A percentile compares a stretch with the other conserved stretches of the same genome.
Conservation (phyloP, 257 asterid species). For the Voacanga thouarsii region DNA sequence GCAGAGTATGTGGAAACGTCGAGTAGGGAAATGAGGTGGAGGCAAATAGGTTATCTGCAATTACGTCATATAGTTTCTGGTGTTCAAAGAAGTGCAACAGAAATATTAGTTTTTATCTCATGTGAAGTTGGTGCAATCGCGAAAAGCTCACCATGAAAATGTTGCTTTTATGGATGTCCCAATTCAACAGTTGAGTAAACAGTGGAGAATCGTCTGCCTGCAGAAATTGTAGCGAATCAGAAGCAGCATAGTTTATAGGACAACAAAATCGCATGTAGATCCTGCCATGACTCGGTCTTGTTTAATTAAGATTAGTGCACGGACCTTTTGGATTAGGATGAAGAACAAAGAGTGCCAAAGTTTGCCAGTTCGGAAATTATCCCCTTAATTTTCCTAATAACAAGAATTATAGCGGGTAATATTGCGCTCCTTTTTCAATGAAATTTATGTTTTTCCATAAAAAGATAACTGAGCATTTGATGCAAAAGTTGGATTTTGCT, state of each 20-base stretch:
- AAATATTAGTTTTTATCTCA: neutral
- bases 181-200: conserved; percentile 7
- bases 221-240: conserved; percentile 16
- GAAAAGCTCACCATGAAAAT: conserved; percentile 14
- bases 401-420: neutral
- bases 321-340: neutral
- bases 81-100: conserved; percentile 17
- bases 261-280: neutral
- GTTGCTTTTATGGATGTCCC: conserved; percentile 4
- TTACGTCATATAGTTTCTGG: neutral
- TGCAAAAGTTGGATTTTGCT: neutral
- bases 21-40: conserved; percentile 53
- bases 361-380: neutral
- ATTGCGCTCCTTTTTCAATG: too few species aligned
- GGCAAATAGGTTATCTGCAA: conserved; percentile 19
- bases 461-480: neutral
- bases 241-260: conserved; percentile 14
- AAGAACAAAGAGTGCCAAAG: neutral
- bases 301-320: neutral
- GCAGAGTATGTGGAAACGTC: conserved; percentile 83
- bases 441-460: neutral
- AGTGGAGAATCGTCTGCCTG: conserved; percentile 14
- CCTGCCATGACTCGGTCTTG: too few species aligned
- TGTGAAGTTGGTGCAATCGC: too few species aligned
- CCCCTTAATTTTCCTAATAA: neutral